These are phyloP conservation scores for Gonapodya sp. DNA, from an alignment of 192 early-diverging fungal species.

Conservation along the genomic window DNA sequence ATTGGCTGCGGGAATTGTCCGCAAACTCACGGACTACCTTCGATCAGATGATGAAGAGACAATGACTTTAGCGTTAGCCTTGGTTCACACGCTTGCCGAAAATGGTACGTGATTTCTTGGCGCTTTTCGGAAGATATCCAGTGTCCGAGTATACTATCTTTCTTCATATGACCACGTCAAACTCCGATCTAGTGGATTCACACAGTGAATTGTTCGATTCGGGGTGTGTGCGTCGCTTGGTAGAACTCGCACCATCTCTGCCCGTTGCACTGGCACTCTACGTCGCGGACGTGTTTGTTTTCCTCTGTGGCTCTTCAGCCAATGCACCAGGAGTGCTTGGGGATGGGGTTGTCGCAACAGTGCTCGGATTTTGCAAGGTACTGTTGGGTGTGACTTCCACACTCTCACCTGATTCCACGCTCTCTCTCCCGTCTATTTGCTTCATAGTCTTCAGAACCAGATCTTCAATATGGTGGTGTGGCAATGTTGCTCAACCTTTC, in stretches of 20 bases:
- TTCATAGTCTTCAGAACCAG: constrained; percentile 23
- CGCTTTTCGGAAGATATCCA: constrained; percentile 15
- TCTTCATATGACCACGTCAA: too few species aligned
- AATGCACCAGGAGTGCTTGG: neutral
- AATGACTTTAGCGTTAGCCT: constrained; percentile 55
- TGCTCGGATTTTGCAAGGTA: neutral
- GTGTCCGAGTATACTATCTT: too few species aligned
- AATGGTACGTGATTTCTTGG: constrained; percentile 17
- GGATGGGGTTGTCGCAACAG: constrained; percentile 8
- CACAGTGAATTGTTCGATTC: constrained; percentile 27
- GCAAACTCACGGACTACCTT: neutral
- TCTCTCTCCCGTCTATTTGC: too few species aligned
- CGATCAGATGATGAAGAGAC: neutral
- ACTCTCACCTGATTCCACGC: constrained; percentile 17
- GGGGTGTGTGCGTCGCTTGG: constrained; percentile 25
- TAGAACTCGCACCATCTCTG: constrained; percentile 21
- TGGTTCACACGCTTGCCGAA: constrained; percentile 33
- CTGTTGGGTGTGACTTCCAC: constrained; percentile 16
- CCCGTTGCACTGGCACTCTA: constrained; percentile 36
- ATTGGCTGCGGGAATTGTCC: neutral
- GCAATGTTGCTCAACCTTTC: constrained; percentile 38
- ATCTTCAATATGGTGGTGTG: constrained; percentile 40
- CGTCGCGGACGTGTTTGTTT: constrained; percentile 43
- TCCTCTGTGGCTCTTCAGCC: constrained; percentile 27
- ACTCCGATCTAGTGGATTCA: constrained; percentile 18